These are phyloP conservation scores for Coccomyxa subellipsoidea DNA, from an alignment of 163 green algal genomes.

Conservation along the genomic window DNA sequence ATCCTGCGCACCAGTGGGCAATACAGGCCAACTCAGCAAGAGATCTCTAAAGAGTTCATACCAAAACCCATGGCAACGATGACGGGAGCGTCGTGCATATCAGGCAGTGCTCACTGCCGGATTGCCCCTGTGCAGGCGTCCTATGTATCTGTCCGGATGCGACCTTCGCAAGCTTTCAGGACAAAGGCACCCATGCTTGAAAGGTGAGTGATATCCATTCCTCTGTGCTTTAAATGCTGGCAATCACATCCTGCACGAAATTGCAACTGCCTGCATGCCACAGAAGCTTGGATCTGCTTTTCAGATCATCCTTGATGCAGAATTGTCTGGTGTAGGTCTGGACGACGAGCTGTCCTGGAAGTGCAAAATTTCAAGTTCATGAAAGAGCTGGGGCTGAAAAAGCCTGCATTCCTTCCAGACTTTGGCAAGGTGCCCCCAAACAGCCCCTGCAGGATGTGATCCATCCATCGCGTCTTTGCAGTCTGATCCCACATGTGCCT, in stretches of 20 bases:
- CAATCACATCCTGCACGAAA: no score
- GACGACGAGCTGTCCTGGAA: background rate
- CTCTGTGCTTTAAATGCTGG: no score
- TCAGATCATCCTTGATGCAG: no score
- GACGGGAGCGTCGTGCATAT: background rate
- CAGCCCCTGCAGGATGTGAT: no score
- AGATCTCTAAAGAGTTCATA: no score
- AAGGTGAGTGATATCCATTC: background rate
- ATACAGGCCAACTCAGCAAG: no score
- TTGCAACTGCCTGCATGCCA: no score
- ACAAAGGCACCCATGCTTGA: background rate
- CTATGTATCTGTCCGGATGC: background rate
- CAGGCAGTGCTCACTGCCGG: background rate
- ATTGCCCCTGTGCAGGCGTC: background rate
- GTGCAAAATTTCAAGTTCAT: constrained; percentile 13
- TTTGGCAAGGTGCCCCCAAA: constrained; percentile 8
- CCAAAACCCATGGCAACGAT: background rate
- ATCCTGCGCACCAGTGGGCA: no score
- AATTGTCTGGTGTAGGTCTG: background rate
- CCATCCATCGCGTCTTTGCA: no score
- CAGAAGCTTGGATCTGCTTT: no score
- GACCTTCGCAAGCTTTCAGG: background rate
- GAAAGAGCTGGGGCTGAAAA: constrained; percentile 7
- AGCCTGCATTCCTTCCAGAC: constrained; percentile 8
- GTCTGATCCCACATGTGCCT: no score